Evolutionary conservation across 805 yeast genomes (phyloP).

Genomic region (Sugiyamaella lignohabitans): DNA sequence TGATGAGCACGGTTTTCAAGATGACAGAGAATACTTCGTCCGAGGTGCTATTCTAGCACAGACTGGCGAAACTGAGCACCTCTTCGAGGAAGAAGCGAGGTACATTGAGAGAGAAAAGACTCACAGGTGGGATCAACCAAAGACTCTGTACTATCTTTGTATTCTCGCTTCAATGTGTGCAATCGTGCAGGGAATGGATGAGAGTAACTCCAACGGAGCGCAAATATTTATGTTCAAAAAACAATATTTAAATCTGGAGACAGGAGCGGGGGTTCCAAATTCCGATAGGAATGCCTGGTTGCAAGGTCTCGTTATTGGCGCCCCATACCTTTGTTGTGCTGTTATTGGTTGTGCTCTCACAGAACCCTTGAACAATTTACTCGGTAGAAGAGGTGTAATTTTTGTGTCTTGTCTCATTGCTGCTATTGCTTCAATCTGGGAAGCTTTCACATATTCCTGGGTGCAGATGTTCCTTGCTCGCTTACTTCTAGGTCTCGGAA

Average conservation of each 20-base stretch:
- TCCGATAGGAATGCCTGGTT: constrained; percentile 29
- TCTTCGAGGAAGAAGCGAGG: constrained; percentile 31
- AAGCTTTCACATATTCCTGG: constrained; percentile 55
- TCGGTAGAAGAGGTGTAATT: constrained; percentile 58
- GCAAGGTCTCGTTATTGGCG: constrained; percentile 57
- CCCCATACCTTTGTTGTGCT: constrained; percentile 59
- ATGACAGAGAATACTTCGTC: constrained; percentile 24
- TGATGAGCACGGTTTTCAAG: constrained; percentile 25
- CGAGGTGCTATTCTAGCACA: constrained; percentile 56
- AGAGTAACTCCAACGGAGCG: constrained; percentile 65
- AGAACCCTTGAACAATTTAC: constrained; percentile 42
- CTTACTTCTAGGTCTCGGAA: constrained; percentile 54
- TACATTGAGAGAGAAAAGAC: constrained; percentile 39
- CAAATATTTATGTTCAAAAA: constrained; percentile 37
- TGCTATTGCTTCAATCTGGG: constrained; percentile 56
- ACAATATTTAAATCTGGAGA: constrained; percentile 11
- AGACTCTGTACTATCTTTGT: constrained; percentile 40
- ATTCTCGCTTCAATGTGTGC: constrained; percentile 59
- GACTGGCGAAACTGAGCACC: constrained; percentile 36
- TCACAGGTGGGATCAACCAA: constrained; percentile 43
- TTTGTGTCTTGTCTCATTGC: constrained; percentile 53
- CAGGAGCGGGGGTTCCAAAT: constrained; percentile 3
- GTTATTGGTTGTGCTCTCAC: constrained; percentile 51
- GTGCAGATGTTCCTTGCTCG: constrained; percentile 56
- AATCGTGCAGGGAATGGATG: constrained; percentile 72